Conservation (phyloP, 169 alveolate genomes). For the Cyclospora cayetanensis region DNA sequence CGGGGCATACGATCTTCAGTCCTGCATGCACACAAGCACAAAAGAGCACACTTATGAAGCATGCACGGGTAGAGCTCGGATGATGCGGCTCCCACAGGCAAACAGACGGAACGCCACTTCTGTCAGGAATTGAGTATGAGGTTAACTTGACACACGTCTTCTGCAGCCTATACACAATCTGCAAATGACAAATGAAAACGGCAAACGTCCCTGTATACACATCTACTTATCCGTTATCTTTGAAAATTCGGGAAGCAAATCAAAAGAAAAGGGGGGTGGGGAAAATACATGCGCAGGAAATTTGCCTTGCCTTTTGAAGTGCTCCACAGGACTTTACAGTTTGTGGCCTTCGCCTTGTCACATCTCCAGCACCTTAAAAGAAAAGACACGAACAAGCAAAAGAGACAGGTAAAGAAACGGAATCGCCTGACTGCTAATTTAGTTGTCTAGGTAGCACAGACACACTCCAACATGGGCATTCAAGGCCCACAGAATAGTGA, state of each 20-base stretch:
- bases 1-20: neutral
- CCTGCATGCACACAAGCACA: neutral
- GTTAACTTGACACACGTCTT: neutral
- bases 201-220: neutral
- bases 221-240: neutral
- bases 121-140: too few species aligned
- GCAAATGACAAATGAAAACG: neutral
- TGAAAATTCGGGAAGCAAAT: neutral
- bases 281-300: neutral
- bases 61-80: too few species aligned
- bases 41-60: neutral
- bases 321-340: constrained; percentile 56
- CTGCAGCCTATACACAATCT: neutral
- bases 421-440: neutral
- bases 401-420: neutral
- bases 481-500: neutral
- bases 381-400: neutral
- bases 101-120: too few species aligned
- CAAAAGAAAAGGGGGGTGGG: neutral
- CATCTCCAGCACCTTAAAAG: constrained; percentile 66
- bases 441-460: too few species aligned
- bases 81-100: too few species aligned
- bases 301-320: constrained; percentile 24
- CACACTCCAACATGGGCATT: too few species aligned
- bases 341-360: constrained; percentile 55